phyloP scores from a whole-genome alignment of 2,329 filamentous ascomycete genomes.

The Ascomycota sp. region DNA sequence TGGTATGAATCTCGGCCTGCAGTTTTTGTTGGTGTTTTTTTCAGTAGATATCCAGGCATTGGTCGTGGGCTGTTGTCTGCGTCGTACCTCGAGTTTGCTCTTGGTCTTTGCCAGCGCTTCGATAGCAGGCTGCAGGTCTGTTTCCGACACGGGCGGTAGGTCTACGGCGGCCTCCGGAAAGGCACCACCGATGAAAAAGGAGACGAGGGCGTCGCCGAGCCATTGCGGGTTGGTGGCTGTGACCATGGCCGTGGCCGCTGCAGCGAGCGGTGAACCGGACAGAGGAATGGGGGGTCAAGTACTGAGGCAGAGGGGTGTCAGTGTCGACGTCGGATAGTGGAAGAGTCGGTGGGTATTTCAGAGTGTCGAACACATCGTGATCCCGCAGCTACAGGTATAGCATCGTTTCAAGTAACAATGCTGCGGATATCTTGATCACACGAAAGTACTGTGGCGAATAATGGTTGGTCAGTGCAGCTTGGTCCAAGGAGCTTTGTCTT shows the following conservation, averaged over 20 bases:
- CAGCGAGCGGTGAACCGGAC: not conserved
- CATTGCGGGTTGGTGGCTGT: constrained; percentile 9
- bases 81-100: constrained; percentile 18
- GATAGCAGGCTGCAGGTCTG: constrained; percentile 18
- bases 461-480: too few relatives aligned
- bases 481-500: too few relatives aligned
- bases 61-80: not conserved
- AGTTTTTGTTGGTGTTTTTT: not conserved
- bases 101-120: constrained; percentile 16
- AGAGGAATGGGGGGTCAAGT: too few relatives aligned
- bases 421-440: too few relatives aligned
- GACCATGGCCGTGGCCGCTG: constrained; percentile 9
- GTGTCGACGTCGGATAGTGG: too few relatives aligned
- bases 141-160: constrained; percentile 16
- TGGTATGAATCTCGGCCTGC: constrained; percentile 44
- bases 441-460: too few relatives aligned
- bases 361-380: too few relatives aligned
- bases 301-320: not conserved
- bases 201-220: constrained; percentile 19
- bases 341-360: too few relatives aligned
- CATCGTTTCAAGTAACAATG: too few relatives aligned
- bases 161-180: constrained; percentile 20
- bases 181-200: constrained; percentile 17
- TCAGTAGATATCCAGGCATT: not conserved
- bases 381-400: too few relatives aligned